Evolutionary conservation across 2,329 filamentous ascomycete species (phyloP).

Genomic region (Xylaria sp.): DNA sequence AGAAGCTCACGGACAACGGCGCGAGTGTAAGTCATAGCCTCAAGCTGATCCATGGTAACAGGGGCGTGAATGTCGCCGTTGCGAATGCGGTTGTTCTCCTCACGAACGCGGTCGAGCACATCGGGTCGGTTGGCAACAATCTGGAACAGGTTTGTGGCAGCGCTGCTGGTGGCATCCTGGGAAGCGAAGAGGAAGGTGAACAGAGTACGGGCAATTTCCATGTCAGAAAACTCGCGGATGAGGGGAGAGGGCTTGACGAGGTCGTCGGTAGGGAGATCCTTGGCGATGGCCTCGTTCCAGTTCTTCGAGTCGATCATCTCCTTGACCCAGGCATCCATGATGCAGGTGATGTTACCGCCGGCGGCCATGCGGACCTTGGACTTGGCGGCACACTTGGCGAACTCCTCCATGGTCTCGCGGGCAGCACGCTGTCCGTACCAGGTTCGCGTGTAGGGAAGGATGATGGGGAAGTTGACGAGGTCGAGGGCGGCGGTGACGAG

Average conservation of each 20-base stretch:
- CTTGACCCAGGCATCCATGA: slow-evolving; percentile 93
- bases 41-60: slow-evolving; percentile 78
- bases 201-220: slow-evolving; percentile 86
- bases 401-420: slow-evolving; percentile 85
- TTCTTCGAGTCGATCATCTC: slow-evolving; percentile 78
- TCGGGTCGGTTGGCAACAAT: slow-evolving; percentile 91
- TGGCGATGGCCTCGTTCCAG: slow-evolving; percentile 73
- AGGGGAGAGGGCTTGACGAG: slow-evolving; percentile 77
- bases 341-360: slow-evolving; percentile 80
- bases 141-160: slow-evolving; percentile 93
- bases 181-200: slow-evolving; percentile 98
- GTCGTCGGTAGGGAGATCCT: slow-evolving; percentile 61
- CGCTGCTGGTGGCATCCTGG: slow-evolving; percentile 92
- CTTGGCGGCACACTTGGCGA: slow-evolving; percentile 86
- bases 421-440: slow-evolving; percentile 97
- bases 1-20: slow-evolving; percentile 88
- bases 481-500: slow-evolving; percentile 92
- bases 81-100: slow-evolving; percentile 77
- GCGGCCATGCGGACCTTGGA: slow-evolving; percentile 87
- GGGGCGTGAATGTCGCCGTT: slow-evolving; percentile 66
- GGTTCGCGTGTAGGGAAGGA: slow-evolving; percentile 88
- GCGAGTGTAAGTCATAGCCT: slow-evolving; percentile 83
- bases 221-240: slow-evolving; percentile 81
- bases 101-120: slow-evolving; percentile 79
- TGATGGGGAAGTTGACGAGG: slow-evolving; percentile 97